These are phyloP conservation scores for Aspergillus cristatus DNA, from an alignment of 495 filamentous ascomycete species.

Conservation along the genomic window DNA sequence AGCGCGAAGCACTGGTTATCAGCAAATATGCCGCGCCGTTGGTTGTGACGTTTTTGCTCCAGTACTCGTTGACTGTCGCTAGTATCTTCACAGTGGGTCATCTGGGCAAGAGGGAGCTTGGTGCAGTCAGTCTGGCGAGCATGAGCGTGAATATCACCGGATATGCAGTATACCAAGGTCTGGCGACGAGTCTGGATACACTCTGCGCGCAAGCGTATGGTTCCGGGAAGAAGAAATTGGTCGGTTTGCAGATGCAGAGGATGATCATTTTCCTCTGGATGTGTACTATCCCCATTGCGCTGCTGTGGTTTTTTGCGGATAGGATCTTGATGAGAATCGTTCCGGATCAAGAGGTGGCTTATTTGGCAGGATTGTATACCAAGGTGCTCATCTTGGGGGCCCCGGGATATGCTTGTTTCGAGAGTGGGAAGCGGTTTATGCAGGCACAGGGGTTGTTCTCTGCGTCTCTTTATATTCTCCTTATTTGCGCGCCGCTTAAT, in stretches of 20 bases:
- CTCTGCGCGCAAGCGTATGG: conserved; percentile 72
- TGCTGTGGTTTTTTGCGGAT: conserved; percentile 55
- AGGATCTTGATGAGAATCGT: conserved; percentile 52
- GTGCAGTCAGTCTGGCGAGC: conserved; percentile 54
- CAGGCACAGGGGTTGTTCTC: conserved; percentile 69
- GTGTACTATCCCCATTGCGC: conserved; percentile 55
- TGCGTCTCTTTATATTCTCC: conserved; percentile 54
- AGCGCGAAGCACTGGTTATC: conserved; percentile 66
- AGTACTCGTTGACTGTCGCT: conserved; percentile 64
- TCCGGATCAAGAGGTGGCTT: conserved; percentile 53
- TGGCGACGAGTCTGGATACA: conserved; percentile 66
- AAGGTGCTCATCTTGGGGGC: conserved; percentile 57
- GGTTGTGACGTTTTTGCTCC: conserved; percentile 63
- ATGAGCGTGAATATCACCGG: conserved; percentile 70
- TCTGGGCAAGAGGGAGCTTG: conserved; percentile 54
- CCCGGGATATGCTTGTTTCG: conserved; percentile 63
- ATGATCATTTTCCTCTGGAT: conserved; percentile 58
- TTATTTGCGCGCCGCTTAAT: conserved; percentile 64
- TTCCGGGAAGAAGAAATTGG: conserved; percentile 56
- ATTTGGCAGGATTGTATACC: conserved; percentile 57
- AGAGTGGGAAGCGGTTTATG: conserved; percentile 62
- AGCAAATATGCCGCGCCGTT: conserved; percentile 53
- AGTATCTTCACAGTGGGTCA: conserved; percentile 62
- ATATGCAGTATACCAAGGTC: conserved; percentile 61
- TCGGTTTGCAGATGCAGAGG: conserved; percentile 63